Evolutionary conservation across 2,329 filamentous ascomycete genomes (phyloP).

Genomic region (Paecilomyces sp.): DNA sequence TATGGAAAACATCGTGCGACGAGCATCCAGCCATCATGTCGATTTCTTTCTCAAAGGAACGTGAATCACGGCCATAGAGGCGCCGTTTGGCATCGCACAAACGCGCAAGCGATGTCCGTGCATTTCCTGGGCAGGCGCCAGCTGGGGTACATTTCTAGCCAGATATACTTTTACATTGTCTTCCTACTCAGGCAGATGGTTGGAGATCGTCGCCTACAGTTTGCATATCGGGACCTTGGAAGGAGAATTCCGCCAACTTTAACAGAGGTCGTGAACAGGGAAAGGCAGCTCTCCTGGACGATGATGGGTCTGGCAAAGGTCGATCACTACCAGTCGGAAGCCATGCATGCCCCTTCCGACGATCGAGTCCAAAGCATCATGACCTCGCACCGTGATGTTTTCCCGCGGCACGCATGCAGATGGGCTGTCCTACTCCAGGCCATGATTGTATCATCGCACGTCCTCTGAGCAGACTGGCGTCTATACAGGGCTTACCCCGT

Average conservation of each 20-base stretch:
- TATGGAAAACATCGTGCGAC: not conserved
- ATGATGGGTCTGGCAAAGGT: not conserved
- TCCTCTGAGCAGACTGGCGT: not conserved
- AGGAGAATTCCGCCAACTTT: not conserved
- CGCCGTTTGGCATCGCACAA: not conserved
- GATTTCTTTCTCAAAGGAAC: not conserved
- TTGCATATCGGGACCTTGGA: not conserved
- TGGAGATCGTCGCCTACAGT: not conserved
- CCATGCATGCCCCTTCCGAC: not conserved
- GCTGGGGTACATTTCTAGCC: not conserved
- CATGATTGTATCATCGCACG: not conserved
- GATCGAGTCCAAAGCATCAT: not conserved
- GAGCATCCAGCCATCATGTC: not conserved
- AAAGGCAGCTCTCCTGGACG: slow-evolving; percentile 11
- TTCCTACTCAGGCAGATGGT: not conserved
- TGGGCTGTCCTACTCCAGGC: not conserved
- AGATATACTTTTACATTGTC: not conserved
- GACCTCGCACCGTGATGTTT: not conserved
- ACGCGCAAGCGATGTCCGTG: not conserved
- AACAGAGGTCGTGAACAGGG: slow-evolving; percentile 7
- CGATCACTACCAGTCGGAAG: not conserved
- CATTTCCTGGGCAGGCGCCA: not conserved
- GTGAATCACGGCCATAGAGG: not conserved
- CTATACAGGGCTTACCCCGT: not conserved
- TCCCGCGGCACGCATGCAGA: not conserved